Percentiles rank a stretch among this genome's conserved stretches.
These are phyloP conservation scores for Annulohypoxylon nitens DNA, from an alignment of 495 filamentous ascomycete genomes.

Conservation along the genomic window DNA sequence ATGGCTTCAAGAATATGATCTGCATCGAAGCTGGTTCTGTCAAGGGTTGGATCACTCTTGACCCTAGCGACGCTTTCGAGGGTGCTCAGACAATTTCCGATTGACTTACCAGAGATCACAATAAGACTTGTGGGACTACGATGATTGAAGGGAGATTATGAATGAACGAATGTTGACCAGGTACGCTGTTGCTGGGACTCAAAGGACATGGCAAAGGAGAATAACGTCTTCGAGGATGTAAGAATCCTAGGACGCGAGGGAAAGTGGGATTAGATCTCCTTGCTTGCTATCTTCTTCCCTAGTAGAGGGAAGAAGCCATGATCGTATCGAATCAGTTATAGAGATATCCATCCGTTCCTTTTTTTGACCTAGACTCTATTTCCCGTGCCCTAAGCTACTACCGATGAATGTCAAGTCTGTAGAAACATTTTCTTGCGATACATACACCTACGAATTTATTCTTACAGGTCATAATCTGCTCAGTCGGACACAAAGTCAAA, in stretches of 20 bases:
- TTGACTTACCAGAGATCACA: constrained; percentile 31
- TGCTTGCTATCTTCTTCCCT: constrained; percentile 22
- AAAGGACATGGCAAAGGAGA: not conserved
- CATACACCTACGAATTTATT: too few species aligned
- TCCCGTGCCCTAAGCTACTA: not conserved
- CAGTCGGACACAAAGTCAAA: too few species aligned
- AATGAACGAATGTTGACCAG: constrained; percentile 15
- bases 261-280: constrained; percentile 30
- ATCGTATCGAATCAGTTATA: constrained; percentile 20
- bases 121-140: not conserved
- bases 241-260: constrained; percentile 4
- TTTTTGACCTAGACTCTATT: not conserved
- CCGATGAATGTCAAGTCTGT: too few species aligned
- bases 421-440: too few species aligned
- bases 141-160: constrained; percentile 29
- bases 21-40: constrained; percentile 94
- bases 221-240: constrained; percentile 26
- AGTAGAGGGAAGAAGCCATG: constrained; percentile 15
- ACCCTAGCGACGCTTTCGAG: constrained; percentile 89
- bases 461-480: too few species aligned
- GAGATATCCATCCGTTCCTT: constrained; percentile 15
- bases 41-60: constrained; percentile 81
- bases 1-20: constrained; percentile 91
- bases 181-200: not conserved
- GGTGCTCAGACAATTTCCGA: constrained; percentile 81